phyloP scores from a whole-genome alignment of 495 filamentous ascomycete species.

The Saxophila tyrrhenica region DNA sequence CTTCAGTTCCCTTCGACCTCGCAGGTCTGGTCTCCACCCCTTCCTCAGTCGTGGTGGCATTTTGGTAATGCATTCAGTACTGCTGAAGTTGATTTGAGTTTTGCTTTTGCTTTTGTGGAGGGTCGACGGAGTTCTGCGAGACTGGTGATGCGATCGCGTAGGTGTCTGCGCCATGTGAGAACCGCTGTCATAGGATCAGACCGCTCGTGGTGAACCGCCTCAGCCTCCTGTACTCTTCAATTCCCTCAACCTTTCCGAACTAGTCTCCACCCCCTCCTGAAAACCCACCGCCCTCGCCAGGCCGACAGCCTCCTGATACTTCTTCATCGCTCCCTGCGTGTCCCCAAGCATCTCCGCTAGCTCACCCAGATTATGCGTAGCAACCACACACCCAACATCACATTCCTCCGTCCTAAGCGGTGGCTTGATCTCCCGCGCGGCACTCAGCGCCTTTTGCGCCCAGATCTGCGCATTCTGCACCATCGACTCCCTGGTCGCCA shows the following conservation, averaged over 20 bases:
- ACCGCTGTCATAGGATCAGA: too few species aligned
- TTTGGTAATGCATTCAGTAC: too few species aligned
- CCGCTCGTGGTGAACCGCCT: neutral
- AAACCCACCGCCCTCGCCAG: slow-evolving; percentile 54
- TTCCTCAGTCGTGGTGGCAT: too few species aligned
- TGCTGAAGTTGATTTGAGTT: too few species aligned
- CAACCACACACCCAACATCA: slow-evolving; percentile 70
- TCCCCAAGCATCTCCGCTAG: slow-evolving; percentile 62
- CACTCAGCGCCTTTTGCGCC: slow-evolving; percentile 61
- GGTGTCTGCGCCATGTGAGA: too few species aligned
- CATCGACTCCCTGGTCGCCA: slow-evolving; percentile 35
- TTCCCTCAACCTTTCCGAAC: slow-evolving; percentile 8
- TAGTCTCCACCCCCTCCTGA: slow-evolving; percentile 43
- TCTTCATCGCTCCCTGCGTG: slow-evolving; percentile 47
- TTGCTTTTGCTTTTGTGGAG: too few species aligned
- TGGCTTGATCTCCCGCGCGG: slow-evolving; percentile 44
- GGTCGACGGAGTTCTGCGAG: too few species aligned
- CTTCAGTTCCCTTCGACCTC: too few species aligned
- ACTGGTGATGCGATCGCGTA: too few species aligned
- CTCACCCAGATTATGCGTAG: slow-evolving; percentile 77
- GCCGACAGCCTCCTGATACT: slow-evolving; percentile 52
- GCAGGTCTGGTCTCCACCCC: too few species aligned
- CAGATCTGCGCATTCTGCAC: slow-evolving; percentile 55
- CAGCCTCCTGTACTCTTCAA: neutral
- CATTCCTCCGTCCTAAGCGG: slow-evolving; percentile 65